Evolutionary conservation across 1,284 basidiomycete genomes (phyloP), one percentile per base, ranked within the genome.

Genomic region (Papiliotrema terrestris): DNA sequence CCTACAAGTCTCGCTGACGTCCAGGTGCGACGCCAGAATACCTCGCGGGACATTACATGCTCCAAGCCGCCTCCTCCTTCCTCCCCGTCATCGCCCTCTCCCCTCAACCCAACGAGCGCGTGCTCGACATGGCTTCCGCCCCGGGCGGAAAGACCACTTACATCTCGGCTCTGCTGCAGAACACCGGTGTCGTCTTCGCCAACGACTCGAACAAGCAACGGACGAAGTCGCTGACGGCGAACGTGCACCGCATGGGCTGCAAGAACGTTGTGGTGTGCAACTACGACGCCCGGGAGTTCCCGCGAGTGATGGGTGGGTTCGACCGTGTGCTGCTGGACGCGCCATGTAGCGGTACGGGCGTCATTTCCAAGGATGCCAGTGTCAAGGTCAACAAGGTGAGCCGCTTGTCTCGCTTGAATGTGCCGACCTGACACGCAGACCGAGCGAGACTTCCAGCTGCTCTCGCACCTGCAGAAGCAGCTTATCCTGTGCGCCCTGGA

Each of bases 271-370:
- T 97, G 9, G 86, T 98, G 36, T 98, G 93, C 77, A 96, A 92
- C 55, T 95, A 98, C 71, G 96, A 99, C 69, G 96, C 94, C 3
- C 82, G 96, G 57, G 89, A 98, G 76, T 99, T 98, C 79, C 96
- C 96, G n/a, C 97, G 95, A 75, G 94, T 99, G 44, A 93, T 99
- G 79, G 96, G 95, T 22, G 96, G 96, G 1, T 99, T 99, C 66
- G 95, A 99, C 73, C 83, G 96, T 20, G 93, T 98, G 36, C 78
- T 99, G 58, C 80, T 99, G 54, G 96, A 99, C 76, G 95, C 96
- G 42, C 96, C 96, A 26, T 99, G 96, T 76, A 93, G 89, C 66
- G 96, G 96, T 19, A 98, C 96, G 1, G 96, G 96, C 61, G 95
- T 99, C 55, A 97, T 99, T 67, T 89, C 88, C 79, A 99, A 99